Percentiles rank a stretch among this genome's conserved stretches.
phyloP scores from a whole-genome alignment of 441 rosid genomes.

The Populus hybrid region DNA sequence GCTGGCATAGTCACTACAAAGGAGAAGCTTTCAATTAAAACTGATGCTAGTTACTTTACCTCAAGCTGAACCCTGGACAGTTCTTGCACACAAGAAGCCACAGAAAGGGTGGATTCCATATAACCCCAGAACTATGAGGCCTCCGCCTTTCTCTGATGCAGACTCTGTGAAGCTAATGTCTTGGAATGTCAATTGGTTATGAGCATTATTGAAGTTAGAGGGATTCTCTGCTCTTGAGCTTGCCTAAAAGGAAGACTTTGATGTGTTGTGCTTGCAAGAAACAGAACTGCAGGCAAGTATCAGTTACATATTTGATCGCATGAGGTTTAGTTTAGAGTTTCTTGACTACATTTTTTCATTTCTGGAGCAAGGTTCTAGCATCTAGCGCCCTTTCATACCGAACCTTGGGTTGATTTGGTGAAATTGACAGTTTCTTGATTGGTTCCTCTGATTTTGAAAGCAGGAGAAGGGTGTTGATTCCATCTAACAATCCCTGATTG shows the following conservation, averaged over 20 bases:
- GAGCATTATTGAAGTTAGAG: conserved; percentile 70
- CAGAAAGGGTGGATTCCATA: conserved; percentile 81
- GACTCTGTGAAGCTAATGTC: conserved; percentile 54
- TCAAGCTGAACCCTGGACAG: conserved; percentile 78
- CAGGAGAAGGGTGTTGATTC: conserved; percentile 90
- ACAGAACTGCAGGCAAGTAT: conserved; percentile 80
- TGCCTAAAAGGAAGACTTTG: conserved; percentile 80
- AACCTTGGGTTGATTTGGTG: not conserved
- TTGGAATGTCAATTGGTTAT: conserved; percentile 94
- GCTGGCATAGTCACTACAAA: conserved; percentile 21
- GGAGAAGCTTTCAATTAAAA: conserved; percentile 30
- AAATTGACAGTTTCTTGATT: conserved; percentile 2
- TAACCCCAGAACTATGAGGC: conserved; percentile 81
- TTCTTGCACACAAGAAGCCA: conserved; percentile 91
- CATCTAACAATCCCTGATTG: conserved; percentile 57
- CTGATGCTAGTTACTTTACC: conserved; percentile 23
- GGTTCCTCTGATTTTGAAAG: conserved; percentile 13
- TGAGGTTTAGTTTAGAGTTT: not conserved
- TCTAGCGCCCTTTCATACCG: not conserved
- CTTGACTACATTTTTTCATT: not conserved
- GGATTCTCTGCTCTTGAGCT: conserved; percentile 77
- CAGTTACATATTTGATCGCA: not conserved
- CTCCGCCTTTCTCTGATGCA: conserved; percentile 42
- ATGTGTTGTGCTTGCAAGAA: conserved; percentile 90
- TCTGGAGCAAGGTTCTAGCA: not conserved